Conservation (phyloP, 805 yeast species). For the Yarrowia alimentaria region DNA sequence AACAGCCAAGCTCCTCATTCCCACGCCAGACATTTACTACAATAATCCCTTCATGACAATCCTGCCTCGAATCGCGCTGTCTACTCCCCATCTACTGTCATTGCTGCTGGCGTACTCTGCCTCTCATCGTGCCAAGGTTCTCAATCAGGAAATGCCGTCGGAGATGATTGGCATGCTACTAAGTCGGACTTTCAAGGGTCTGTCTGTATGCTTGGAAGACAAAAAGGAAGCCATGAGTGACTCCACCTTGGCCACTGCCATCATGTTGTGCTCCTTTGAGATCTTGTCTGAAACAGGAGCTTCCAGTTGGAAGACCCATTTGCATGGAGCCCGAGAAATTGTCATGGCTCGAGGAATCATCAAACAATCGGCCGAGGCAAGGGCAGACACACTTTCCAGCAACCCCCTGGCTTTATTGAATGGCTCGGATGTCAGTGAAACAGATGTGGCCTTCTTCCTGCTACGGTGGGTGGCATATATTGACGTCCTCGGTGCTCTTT, state of each 20-base stretch:
- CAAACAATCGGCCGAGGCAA: background rate
- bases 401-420: conserved; percentile 15
- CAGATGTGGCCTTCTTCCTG: conserved; percentile 52
- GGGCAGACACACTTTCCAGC: conserved; percentile 9
- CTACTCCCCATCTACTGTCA: conserved; percentile 54
- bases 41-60: conserved; percentile 66
- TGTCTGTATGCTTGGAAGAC: conserved; percentile 52
- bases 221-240: conserved; percentile 58
- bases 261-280: conserved; percentile 59
- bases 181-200: conserved; percentile 56
- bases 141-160: conserved; percentile 31
- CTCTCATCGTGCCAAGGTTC: conserved; percentile 39
- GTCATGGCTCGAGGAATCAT: conserved; percentile 50
- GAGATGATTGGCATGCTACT: conserved; percentile 53
- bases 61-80: conserved; percentile 66
- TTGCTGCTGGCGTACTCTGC: conserved; percentile 54
- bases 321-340: conserved; percentile 66
- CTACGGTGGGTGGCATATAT: conserved; percentile 68
- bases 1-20: conserved; percentile 61
- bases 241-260: conserved; percentile 59
- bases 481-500: conserved; percentile 61
- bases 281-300: conserved; percentile 42
- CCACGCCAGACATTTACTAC: conserved; percentile 57
- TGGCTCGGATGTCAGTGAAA: conserved; percentile 29
- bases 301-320: conserved; percentile 59